phyloP scores from a whole-genome alignment of 495 filamentous ascomycete species.

The Penicillium samsonianum region DNA sequence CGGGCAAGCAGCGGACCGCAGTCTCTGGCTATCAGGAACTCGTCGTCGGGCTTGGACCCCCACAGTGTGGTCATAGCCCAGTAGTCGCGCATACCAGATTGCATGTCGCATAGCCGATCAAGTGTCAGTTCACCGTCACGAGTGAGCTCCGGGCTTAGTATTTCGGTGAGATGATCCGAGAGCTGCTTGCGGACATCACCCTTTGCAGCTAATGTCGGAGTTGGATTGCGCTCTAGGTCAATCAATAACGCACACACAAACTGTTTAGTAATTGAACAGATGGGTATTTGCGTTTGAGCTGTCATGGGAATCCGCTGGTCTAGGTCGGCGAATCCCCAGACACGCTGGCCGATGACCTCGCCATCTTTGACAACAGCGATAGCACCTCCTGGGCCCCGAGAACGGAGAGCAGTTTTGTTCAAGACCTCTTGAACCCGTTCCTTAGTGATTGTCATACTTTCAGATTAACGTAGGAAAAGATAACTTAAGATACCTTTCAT shows the following conservation, averaged over 20 bases:
- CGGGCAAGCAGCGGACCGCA: conserved; percentile 22
- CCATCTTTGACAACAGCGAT: conserved; percentile 35
- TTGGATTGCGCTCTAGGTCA: conserved; percentile 31
- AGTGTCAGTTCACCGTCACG: conserved; percentile 23
- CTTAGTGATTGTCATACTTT: conserved; percentile 16
- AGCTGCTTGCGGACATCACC: conserved; percentile 27
- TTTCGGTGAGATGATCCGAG: conserved; percentile 17
- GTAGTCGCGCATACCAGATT: conserved; percentile 40
- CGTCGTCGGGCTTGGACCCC: conserved; percentile 34
- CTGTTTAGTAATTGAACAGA: conserved; percentile 42
- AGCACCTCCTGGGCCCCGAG: conserved; percentile 33
- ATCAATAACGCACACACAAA: conserved; percentile 33
- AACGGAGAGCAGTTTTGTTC: conserved; percentile 14
- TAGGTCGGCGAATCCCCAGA: conserved; percentile 39
- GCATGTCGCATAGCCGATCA: conserved; percentile 32
- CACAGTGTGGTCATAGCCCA: conserved; percentile 39
- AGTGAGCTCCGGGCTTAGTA: conserved; percentile 24
- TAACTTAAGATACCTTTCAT: not conserved
- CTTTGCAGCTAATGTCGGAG: conserved; percentile 22
- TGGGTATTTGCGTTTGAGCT: conserved; percentile 28
- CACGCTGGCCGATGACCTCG: conserved; percentile 26
- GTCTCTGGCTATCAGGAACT: conserved; percentile 29
- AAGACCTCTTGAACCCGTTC: conserved; percentile 17
- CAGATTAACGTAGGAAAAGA: not conserved
- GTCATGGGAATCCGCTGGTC: conserved; percentile 28